Conservation (phyloP, 2,329 filamentous ascomycete species). For the Gyromitra esculenta region DNA sequence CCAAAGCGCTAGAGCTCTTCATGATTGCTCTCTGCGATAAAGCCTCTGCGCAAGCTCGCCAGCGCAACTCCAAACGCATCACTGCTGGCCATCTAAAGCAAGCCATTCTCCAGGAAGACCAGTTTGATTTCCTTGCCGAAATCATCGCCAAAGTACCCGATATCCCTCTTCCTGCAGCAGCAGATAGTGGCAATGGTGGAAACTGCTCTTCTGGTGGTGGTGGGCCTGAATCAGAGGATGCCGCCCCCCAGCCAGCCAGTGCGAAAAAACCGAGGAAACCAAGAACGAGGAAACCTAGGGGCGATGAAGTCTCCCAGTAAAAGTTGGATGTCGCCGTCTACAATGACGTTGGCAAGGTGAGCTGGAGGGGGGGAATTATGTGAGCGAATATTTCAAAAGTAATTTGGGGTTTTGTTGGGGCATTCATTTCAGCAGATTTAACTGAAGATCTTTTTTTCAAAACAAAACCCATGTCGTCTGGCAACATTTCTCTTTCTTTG, state of each 20-base stretch:
- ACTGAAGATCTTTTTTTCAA: constrained; percentile 17
- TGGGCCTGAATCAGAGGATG: constrained; percentile 60
- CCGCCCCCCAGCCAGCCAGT: constrained; percentile 29
- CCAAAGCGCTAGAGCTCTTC: constrained; percentile 94
- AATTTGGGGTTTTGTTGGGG: constrained; percentile 2
- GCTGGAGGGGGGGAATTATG: not conserved
- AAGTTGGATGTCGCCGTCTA: not conserved
- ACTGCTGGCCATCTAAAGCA: constrained; percentile 91
- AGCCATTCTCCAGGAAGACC: constrained; percentile 85
- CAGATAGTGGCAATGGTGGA: constrained; percentile 59
- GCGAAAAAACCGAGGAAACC: constrained; percentile 53
- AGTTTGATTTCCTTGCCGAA: constrained; percentile 92
- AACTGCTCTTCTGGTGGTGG: constrained; percentile 52
- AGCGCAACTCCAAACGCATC: constrained; percentile 87
- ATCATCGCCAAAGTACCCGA: constrained; percentile 87
- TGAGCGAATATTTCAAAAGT: constrained; percentile 5
- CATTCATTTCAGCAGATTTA: constrained; percentile 23
- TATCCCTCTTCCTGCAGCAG: constrained; percentile 52
- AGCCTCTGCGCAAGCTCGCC: constrained; percentile 82
- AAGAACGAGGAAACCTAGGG: constrained; percentile 49
- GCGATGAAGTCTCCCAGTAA: constrained; percentile 50
- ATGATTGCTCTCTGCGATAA: constrained; percentile 95
- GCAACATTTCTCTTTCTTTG: constrained; percentile 13
- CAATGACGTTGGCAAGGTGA: not conserved
- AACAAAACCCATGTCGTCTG: constrained; percentile 21